Percentiles rank a stretch among this genome's conserved stretches.
phyloP scores from a whole-genome alignment of 1,284 basidiomycete species.

The Phaffia rhodozyma region DNA sequence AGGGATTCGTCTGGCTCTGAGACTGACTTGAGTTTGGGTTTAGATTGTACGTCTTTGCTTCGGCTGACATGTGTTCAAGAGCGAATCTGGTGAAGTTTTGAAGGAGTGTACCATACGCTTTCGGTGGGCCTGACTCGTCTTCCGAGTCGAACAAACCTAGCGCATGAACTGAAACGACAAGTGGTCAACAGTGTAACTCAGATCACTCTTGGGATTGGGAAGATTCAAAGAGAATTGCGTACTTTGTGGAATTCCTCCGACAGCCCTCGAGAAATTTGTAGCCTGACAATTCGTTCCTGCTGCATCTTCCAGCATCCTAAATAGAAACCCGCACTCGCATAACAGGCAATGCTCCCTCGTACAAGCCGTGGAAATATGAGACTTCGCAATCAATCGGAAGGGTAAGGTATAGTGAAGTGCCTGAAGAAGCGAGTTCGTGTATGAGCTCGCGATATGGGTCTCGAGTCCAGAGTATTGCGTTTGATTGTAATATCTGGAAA shows the following conservation, averaged over 20 bases:
- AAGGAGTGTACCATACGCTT: constrained; percentile 67
- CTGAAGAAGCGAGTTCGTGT: constrained; percentile 87
- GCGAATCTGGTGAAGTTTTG: constrained; percentile 93
- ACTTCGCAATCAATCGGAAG: constrained; percentile 70
- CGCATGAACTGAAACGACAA: constrained; percentile 56
- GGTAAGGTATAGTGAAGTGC: constrained; percentile 73
- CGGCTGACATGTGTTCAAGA: constrained; percentile 61
- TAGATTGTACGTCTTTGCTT: constrained; percentile 51
- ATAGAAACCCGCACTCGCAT: constrained; percentile 91
- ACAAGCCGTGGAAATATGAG: constrained; percentile 81
- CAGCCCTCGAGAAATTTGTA: constrained; percentile 89
- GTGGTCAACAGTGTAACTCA: constrained; percentile 27
- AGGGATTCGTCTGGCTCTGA: constrained; percentile 34
- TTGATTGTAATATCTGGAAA: constrained; percentile 71
- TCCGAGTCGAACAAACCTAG: constrained; percentile 86
- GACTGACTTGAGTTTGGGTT: constrained; percentile 24
- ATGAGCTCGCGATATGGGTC: constrained; percentile 94
- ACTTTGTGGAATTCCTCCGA: constrained; percentile 66
- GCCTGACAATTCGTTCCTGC: constrained; percentile 89
- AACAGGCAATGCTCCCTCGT: constrained; percentile 79
- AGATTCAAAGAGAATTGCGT: constrained; percentile 11
- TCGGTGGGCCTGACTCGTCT: constrained; percentile 38
- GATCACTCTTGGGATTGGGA: background rate
- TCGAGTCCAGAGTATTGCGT: constrained; percentile 86
- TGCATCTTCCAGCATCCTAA: constrained; percentile 91